Conservation (phyloP, 2,329 filamentous ascomycete genomes). For the Phyllosticta citrichinensis region DNA sequence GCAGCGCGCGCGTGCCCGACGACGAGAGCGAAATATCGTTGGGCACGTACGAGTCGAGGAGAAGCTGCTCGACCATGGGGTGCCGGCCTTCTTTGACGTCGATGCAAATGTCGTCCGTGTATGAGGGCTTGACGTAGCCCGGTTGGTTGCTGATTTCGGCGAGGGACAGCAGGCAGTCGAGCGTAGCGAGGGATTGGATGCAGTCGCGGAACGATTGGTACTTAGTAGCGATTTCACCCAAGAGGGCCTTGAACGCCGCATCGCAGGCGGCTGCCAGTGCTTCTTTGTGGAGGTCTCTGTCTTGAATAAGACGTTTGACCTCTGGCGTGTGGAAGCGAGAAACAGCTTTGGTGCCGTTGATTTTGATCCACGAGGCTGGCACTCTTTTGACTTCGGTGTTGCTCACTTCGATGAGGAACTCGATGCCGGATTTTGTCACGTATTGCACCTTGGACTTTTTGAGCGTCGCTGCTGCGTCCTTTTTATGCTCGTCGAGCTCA, state of each 20-base stretch:
- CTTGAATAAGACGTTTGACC: slow-evolving; percentile 69
- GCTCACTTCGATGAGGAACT: slow-evolving; percentile 86
- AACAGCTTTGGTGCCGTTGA: slow-evolving; percentile 79
- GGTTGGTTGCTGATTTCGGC: slow-evolving; percentile 75
- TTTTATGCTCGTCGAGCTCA: slow-evolving; percentile 69
- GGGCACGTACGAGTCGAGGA: slow-evolving; percentile 80
- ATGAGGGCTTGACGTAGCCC: slow-evolving; percentile 73
- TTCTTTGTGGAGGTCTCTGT: slow-evolving; percentile 92
- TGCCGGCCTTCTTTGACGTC: slow-evolving; percentile 69
- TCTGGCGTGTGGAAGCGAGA: slow-evolving; percentile 92
- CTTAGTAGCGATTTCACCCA: slow-evolving; percentile 64
- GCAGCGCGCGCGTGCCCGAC: slow-evolving; percentile 53
- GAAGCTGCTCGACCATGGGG: slow-evolving; percentile 88
- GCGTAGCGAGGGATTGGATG: slow-evolving; percentile 70
- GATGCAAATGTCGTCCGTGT: slow-evolving; percentile 56
- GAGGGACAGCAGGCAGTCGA: slow-evolving; percentile 85
- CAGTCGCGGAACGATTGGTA: slow-evolving; percentile 87
- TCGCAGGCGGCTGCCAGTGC: slow-evolving; percentile 87
- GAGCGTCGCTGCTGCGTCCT: slow-evolving; percentile 60
- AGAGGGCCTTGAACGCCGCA: slow-evolving; percentile 61
- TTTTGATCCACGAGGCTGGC: slow-evolving; percentile 88
- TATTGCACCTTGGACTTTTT: slow-evolving; percentile 66
- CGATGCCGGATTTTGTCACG: slow-evolving; percentile 77
- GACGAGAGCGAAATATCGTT: slow-evolving; percentile 68
- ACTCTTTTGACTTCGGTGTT: slow-evolving; percentile 77